Base-by-base conservation (phyloP, 2,329 filamentous ascomycete species). In the Pseudopyricularia cyperi region DNA sequence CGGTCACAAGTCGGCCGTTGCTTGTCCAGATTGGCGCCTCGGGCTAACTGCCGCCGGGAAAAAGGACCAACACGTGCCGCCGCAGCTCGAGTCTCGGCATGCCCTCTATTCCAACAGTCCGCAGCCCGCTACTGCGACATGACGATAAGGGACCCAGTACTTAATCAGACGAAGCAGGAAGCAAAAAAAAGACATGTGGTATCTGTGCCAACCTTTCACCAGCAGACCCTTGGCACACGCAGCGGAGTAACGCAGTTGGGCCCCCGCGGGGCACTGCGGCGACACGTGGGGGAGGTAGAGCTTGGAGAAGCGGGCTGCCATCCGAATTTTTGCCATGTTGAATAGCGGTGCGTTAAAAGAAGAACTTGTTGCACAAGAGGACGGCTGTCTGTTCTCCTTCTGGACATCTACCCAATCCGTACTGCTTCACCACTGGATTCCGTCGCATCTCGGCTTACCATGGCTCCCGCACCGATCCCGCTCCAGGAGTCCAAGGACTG, bases 401-500 rank as follows among this genome's bases (percentile, higher is more conserved):
- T 3, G 6, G 11, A 7, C 6, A 14, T 44, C 9, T 11, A 19
- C 39, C 12, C 19, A 44, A 14, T 44, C 39, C 19, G 24, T 22
- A 7, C 19, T 24, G 11, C 11, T 19, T 9, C 24, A 12, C 39
- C 14, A 44, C 39, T 44, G 11, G 39, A 26, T 22, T 14, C 14
- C 6, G 39, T 19, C 24, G 39, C 22, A 44, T 22, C 39, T 44
- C 39, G 35, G 7, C 11, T 35, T 8, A 50, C n/a, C 34, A 51
- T 51, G 49, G 46, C 46, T 19, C 49, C 48, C 26, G 15, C 22
- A 7, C n/a, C 26, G 15, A 51, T 44, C n/a, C 46, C 46, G n/a
- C 30, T 48, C n/a, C 49, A 42, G 14, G 35, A 69, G 54, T 59
- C 67, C 48, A 54, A 59, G 30, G 60, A 61, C 50, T 66, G 59